These are phyloP conservation scores for Anthoceros angustus DNA, from an alignment of 225 moss, liverwort and hornwort genomes.

Conservation along the genomic window DNA sequence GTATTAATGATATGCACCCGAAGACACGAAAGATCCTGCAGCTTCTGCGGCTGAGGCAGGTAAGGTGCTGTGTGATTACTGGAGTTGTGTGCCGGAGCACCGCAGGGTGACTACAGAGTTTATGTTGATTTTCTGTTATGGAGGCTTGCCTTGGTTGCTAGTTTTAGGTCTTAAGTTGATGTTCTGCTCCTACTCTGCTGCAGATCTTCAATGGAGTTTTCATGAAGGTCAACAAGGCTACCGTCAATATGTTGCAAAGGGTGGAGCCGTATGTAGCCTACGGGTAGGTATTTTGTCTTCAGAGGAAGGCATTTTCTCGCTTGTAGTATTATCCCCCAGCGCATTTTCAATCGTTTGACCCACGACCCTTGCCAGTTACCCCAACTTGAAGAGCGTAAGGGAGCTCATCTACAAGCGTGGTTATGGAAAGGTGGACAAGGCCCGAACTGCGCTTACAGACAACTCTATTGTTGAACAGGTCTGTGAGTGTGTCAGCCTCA, in stretches of 20 bases:
- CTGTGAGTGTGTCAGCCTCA: not conserved
- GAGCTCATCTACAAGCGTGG: slow-evolving; percentile 74
- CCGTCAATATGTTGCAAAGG: slow-evolving; percentile 71
- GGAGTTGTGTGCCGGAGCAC: too few relatives aligned
- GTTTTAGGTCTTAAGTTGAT: not conserved
- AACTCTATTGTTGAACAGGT: slow-evolving; percentile 32
- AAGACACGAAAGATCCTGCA: slow-evolving; percentile 73
- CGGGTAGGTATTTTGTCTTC: slow-evolving; percentile 23
- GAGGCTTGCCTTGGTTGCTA: too few relatives aligned
- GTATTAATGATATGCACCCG: slow-evolving; percentile 74
- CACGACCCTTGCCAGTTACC: slow-evolving; percentile 12
- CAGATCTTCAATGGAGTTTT: slow-evolving; percentile 82
- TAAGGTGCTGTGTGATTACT: not conserved
- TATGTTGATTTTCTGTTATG: too few relatives aligned
- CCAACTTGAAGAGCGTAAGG: slow-evolving; percentile 36
- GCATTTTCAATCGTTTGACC: too few relatives aligned
- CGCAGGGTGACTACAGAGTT: too few relatives aligned
- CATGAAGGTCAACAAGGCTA: slow-evolving; percentile 93
- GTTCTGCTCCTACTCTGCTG: not conserved
- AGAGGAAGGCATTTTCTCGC: not conserved
- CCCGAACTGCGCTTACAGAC: slow-evolving; percentile 36
- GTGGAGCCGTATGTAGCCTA: slow-evolving; percentile 87
- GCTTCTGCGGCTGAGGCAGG: slow-evolving; percentile 51
- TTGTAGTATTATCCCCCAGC: not conserved
- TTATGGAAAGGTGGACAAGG: slow-evolving; percentile 45